Conservation (phyloP, 768 basidiomycete species). For the Glaciozyma martinii region DNA sequence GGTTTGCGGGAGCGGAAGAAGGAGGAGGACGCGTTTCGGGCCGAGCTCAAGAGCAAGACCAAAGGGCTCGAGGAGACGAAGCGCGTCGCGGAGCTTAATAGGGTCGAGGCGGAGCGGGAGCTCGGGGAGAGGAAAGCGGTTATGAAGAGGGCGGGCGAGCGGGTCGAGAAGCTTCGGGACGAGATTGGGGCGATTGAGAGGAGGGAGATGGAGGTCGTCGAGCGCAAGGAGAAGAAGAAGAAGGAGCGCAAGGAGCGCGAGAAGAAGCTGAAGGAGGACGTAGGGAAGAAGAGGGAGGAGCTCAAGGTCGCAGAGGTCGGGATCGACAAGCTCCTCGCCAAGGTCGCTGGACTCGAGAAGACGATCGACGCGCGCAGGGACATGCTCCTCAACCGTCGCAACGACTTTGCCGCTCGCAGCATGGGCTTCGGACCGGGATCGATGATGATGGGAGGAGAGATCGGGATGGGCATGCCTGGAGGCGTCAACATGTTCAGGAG, state of each 20-base stretch:
- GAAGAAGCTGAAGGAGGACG: conserved; percentile 51
- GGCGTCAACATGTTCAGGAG: background rate
- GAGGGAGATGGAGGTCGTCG: conserved; percentile 31
- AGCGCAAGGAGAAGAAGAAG: conserved; percentile 33
- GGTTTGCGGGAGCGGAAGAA: conserved; percentile 64
- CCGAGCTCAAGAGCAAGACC: conserved; percentile 71
- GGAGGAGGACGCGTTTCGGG: conserved; percentile 67
- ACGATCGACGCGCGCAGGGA: conserved; percentile 31
- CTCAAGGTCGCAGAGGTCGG: conserved; percentile 48
- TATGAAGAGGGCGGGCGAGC: conserved; percentile 38
- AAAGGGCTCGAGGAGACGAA: conserved; percentile 79
- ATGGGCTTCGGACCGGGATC: background rate
- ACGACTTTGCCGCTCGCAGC: conserved; percentile 12
- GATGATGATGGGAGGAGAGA: background rate
- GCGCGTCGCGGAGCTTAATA: conserved; percentile 67
- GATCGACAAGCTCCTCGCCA: conserved; percentile 43
- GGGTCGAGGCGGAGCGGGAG: conserved; percentile 80
- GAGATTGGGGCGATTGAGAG: conserved; percentile 44
- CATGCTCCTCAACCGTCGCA: conserved; percentile 20
- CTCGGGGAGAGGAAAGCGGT: conserved; percentile 53
- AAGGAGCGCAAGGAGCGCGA: conserved; percentile 51
- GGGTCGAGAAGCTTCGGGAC: conserved; percentile 31
- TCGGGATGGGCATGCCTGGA: background rate
- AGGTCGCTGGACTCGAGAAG: conserved; percentile 25
- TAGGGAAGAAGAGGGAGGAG: conserved; percentile 51